Conservation (phyloP, 2,329 filamentous ascomycete genomes). For the Sarocladium oryzae region DNA sequence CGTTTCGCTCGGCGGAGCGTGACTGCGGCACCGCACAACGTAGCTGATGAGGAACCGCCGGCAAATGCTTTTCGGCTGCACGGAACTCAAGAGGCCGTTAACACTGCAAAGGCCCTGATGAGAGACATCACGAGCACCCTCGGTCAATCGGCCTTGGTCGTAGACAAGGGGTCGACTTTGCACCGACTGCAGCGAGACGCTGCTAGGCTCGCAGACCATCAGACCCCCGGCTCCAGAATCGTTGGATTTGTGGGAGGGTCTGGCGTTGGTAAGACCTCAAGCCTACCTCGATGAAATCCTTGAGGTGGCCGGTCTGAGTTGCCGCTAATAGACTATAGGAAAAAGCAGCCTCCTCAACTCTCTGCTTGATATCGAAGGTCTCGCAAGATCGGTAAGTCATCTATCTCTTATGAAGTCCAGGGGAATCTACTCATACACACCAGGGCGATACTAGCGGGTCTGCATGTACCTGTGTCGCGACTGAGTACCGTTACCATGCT, state of each 20-base stretch:
- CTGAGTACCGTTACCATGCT: slow-evolving; percentile 36
- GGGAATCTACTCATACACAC: no score
- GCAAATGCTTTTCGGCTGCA: slow-evolving; percentile 29
- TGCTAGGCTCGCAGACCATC: slow-evolving; percentile 26
- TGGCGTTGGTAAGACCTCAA: slow-evolving; percentile 30
- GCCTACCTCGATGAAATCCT: not conserved
- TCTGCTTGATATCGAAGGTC: slow-evolving; percentile 31
- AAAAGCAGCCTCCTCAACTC: slow-evolving; percentile 46
- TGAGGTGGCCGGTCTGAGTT: not conserved
- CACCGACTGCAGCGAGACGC: slow-evolving; percentile 26
- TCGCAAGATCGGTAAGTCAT: slow-evolving; percentile 35
- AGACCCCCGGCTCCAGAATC: slow-evolving; percentile 30
- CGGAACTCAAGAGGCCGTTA: slow-evolving; percentile 27
- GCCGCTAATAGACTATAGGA: slow-evolving; percentile 21
- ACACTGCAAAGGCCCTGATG: slow-evolving; percentile 26
- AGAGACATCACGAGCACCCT: slow-evolving; percentile 24
- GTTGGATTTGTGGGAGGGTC: slow-evolving; percentile 44
- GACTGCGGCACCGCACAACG: slow-evolving; percentile 14
- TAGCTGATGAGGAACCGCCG: slow-evolving; percentile 26
- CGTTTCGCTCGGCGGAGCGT: not conserved
- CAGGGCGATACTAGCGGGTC: slow-evolving; percentile 38
- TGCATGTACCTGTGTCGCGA: slow-evolving; percentile 42
- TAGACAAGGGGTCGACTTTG: slow-evolving; percentile 33
- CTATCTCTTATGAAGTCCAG: no score
- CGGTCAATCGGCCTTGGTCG: slow-evolving; percentile 26